A percentile compares a stretch with the other conserved stretches of the same genome.
Evolutionary conservation across 306 rosid genomes (phyloP).

Genomic region (Oxytropis ochrocephala): DNA sequence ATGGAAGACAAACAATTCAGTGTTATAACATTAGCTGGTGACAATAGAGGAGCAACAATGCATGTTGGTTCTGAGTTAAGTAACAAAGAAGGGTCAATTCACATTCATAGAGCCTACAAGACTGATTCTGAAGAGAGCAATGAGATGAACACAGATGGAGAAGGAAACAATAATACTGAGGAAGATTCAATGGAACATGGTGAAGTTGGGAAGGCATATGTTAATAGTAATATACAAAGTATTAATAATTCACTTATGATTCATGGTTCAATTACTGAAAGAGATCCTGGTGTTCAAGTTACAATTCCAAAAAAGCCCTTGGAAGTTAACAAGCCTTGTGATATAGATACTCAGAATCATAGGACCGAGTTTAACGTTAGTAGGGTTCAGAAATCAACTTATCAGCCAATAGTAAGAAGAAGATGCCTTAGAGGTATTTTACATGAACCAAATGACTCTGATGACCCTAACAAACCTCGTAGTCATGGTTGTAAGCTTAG

Average conservation of each 20-base stretch:
- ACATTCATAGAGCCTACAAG: constrained; percentile 50
- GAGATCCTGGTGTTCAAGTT: constrained; percentile 56
- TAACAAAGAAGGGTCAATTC: constrained; percentile 35
- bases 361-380: constrained; percentile 31
- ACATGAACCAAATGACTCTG: constrained; percentile 56
- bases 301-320: constrained; percentile 16
- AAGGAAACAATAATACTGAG: constrained; percentile 25
- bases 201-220: constrained; percentile 26
- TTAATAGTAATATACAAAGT: constrained; percentile 70
- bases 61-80: constrained; percentile 33
- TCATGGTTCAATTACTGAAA: constrained; percentile 47
- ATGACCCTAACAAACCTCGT: constrained; percentile 43
- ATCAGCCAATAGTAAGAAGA: constrained; percentile 42
- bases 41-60: constrained; percentile 82
- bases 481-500: constrained; percentile 48
- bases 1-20: constrained; percentile 28
- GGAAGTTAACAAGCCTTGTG: constrained; percentile 1
- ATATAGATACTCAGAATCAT: constrained; percentile 27
- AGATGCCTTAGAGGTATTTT: constrained; percentile 50
- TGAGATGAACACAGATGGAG: constrained; percentile 39
- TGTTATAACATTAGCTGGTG: constrained; percentile 63
- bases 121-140: constrained; percentile 37
- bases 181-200: constrained; percentile 17
- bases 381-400: constrained; percentile 33
- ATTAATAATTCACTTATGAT: constrained; percentile 64